Base-by-base conservation (phyloP, 768 basidiomycete genomes). In the Psilocybe cyanescens region DNA sequence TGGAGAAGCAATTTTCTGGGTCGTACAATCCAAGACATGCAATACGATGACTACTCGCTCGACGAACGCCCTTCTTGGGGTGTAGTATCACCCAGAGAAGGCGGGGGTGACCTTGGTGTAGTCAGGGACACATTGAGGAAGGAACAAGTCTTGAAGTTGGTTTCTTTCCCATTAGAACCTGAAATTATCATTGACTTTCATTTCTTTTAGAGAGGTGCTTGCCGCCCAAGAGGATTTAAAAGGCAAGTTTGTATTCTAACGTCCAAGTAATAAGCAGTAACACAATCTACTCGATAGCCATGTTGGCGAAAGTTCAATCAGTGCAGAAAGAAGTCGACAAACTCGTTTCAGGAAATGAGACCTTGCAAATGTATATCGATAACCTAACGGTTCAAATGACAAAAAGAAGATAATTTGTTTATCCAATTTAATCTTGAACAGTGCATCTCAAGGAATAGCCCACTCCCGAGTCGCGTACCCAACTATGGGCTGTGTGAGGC, bases 381-480 rank as follows among this genome's bases (percentile, higher is more conserved):
- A 95, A 95, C 67, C 71, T 95, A 67, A 94, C 93, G 0, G 81
- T 91, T 68, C 93, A 95, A 73, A 91, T 94, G 87, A 89, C 91
- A 31, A 91, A 87, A 71, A 80, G 91, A 62, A 84, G 89, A 72
- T 91, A 57, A 71, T 16, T 14, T 30, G 39, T 29, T 19, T 50
- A n/a, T 46, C 24, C 19, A 16, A 8, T 49, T 1, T 46, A 16
- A 46, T 45, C 37, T 47, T 19, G 11, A 58, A 44, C 24, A 24
- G 24, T 24, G 24, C 24, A 24, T 24, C 24, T 24, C 24, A 24
- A 24, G 24, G 24, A 24, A 24, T 24, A 24, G 24, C 24, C 24
- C 24, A 24, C 24, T 24, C 24, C 24, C 24, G 24, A 24, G 24
- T 24, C 24, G 24, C 24, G 24, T 24, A 24, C 24, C 24, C 24